These are phyloP conservation scores for Paraglomus occultum DNA, from an alignment of 192 early-diverging fungal species.

Conservation along the genomic window DNA sequence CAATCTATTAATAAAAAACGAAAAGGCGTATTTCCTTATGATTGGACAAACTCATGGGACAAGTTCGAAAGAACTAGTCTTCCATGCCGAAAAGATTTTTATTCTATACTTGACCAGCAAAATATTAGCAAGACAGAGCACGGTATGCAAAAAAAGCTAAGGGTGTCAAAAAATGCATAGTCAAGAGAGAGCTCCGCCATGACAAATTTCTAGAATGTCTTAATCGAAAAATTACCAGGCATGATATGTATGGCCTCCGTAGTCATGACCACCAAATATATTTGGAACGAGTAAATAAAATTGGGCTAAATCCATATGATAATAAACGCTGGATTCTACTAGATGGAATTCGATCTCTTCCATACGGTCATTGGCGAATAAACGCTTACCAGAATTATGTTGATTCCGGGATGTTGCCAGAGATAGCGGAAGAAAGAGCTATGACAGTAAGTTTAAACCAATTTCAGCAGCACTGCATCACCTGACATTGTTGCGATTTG, in stretches of 20 bases:
- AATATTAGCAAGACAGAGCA: conserved; percentile 30
- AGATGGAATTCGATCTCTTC: background rate
- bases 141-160: conserved; percentile 7
- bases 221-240: conserved; percentile 14
- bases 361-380: too few species aligned
- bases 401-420: too few species aligned
- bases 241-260: conserved; percentile 19
- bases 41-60: conserved; percentile 21
- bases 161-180: conserved; percentile 23
- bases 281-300: conserved; percentile 9
- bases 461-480: too few species aligned
- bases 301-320: conserved; percentile 23
- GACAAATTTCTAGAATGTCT: conserved; percentile 27
- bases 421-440: too few species aligned
- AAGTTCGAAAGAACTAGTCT: conserved; percentile 24
- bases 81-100: conserved; percentile 25
- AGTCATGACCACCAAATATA: conserved; percentile 17
- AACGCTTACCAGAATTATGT: too few species aligned
- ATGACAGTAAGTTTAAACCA: too few species aligned
- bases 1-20: background rate
- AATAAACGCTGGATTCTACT: conserved; percentile 10
- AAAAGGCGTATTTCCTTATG: conserved; percentile 26
- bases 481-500: too few species aligned
- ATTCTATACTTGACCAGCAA: conserved; percentile 19
- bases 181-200: conserved; percentile 26